Evolutionary conservation across 2,329 filamentous ascomycete genomes (phyloP).

Genomic region (Fusarium temperatum): DNA sequence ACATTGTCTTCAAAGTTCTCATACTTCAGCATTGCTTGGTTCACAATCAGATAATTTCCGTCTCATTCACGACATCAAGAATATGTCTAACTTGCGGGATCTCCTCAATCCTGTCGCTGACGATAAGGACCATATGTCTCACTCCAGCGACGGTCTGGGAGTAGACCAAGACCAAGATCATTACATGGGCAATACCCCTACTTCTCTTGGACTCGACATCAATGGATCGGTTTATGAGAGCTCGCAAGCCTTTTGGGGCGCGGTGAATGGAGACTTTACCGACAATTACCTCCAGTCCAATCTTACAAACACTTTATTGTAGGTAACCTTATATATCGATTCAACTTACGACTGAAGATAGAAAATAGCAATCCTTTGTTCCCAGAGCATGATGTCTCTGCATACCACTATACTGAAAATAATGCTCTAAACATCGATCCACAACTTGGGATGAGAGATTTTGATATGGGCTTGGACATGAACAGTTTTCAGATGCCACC

Average conservation of each 20-base stretch:
- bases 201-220: too few species aligned
- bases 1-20: not conserved
- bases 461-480: not conserved
- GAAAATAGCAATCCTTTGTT: not conserved
- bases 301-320: not conserved
- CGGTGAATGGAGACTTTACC: not conserved
- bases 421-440: not conserved
- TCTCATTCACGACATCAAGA: accelerated
- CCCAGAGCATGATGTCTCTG: too few species aligned
- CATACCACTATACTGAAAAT: not conserved
- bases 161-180: not conserved
- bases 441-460: not conserved
- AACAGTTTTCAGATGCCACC: not conserved
- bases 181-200: not conserved
- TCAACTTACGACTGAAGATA: not conserved
- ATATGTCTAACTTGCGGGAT: not conserved
- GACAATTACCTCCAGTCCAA: not conserved
- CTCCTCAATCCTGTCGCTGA: not conserved
- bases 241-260: not conserved
- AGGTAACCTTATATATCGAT: accelerated
- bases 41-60: not conserved
- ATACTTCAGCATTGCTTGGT: not conserved
- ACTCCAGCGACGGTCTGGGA: accelerated
- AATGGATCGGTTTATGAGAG: accelerated
- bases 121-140: accelerated